Evolutionary conservation across 2,329 filamentous ascomycete genomes (phyloP), one percentile per base, ranked within the genome.

Genomic region (Fusarium caatingaense): DNA sequence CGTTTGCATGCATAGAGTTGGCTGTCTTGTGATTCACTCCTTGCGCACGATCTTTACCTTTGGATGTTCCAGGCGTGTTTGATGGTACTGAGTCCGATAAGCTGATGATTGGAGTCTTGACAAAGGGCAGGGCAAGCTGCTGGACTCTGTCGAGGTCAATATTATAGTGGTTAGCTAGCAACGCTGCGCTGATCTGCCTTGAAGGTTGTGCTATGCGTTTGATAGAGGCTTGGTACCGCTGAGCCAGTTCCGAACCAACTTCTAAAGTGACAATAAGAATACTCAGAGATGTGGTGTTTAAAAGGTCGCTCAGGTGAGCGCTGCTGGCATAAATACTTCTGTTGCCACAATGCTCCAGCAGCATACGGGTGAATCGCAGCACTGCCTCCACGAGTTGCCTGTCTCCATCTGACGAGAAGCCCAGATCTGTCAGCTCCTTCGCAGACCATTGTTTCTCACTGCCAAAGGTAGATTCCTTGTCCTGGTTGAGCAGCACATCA

Each of bases 301-400:
- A 87, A 42, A 99, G 86, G 77, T 94, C 91, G 78, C 95, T 96
- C 66, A 99, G 84, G 74, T 97, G 93, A 71, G 91, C 87, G 78
- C 95, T 98, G 83, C 96, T 99, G 65, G 92, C 93, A 79, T 98
- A 99, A 74, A 99, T 90, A 82, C 94, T 98, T 73, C 97, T 88
- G 78, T 99, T 99, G 64, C 95, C 96, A 80, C 96, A 99, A 78
- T 97, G 96, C 78, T 98, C 93, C 54, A 98, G 83, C 30, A 99
- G 85, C 79, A 97, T 88, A 66, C 91, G 89, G 23, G 94, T 97
- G 80, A 99, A 99, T 73, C 88, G 86, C 64, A 99, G 84, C 56
- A 98, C 87, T 30, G 88, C 86, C 78, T 97, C 91, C 59, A 98
- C 83, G 66, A 99, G 85, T 76, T 92, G 84, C 72, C 90, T 86